Percentiles rank a stretch among this genome's conserved stretches.
Conservation (phyloP, 1,284 basidiomycete genomes). For the Cryptococcus sp. region DNA sequence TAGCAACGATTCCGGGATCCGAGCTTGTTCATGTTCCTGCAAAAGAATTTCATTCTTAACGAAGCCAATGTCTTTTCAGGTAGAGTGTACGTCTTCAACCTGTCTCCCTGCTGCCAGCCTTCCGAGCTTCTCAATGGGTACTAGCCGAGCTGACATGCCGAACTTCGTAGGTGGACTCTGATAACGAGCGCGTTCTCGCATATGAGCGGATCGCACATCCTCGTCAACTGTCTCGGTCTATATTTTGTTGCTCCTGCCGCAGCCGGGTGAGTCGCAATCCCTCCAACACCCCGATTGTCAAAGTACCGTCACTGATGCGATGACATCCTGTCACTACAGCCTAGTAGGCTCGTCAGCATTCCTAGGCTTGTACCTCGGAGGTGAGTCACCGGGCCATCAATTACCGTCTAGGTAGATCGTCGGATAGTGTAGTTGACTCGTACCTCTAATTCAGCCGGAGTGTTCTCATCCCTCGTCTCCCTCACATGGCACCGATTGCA, state of each 20-base stretch:
- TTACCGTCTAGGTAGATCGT: background rate
- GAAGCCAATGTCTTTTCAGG: slow-evolving; percentile 67
- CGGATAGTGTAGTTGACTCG: background rate
- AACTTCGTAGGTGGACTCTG: slow-evolving; percentile 69
- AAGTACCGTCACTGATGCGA: background rate
- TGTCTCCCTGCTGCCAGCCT: slow-evolving; percentile 1
- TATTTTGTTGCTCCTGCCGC: slow-evolving; percentile 66
- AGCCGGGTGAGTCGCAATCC: slow-evolving; percentile 52
- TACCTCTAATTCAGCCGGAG: slow-evolving; percentile 50
- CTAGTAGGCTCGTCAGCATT: slow-evolving; percentile 72
- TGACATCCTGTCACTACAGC: slow-evolving; percentile 16
- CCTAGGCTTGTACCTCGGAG: slow-evolving; percentile 73
- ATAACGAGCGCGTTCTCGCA: slow-evolving; percentile 77
- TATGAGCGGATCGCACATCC: slow-evolving; percentile 62
- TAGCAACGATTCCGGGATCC: slow-evolving; percentile 57
- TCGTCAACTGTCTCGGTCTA: slow-evolving; percentile 64
- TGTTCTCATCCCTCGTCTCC: slow-evolving; percentile 64
- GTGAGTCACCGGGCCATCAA: slow-evolving; percentile 38
- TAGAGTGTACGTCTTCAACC: slow-evolving; percentile 61
- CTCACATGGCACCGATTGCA: slow-evolving; percentile 62
- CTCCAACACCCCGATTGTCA: too few species aligned
- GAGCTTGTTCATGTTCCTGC: slow-evolving; percentile 62
- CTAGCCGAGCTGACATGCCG: background rate
- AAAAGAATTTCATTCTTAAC: slow-evolving; percentile 65
- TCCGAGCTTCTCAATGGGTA: background rate